Base-by-base conservation (phyloP, 768 basidiomycete genomes). In the Gelatoporia subvermispora region DNA sequence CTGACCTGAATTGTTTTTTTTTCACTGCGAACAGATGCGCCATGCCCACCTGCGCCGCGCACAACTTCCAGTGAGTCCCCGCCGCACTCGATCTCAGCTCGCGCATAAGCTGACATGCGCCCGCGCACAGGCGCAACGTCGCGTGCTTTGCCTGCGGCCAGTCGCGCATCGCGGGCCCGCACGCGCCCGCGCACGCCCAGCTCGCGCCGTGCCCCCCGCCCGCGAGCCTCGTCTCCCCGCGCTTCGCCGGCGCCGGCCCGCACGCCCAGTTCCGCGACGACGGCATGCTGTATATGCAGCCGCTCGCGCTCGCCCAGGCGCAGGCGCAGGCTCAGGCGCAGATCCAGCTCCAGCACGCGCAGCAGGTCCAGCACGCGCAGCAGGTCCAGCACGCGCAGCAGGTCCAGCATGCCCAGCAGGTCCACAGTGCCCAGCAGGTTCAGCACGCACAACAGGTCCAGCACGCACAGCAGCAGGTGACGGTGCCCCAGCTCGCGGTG, bases 31-130 rank as follows among this genome's bases (percentile, higher is more conserved):
- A n/a, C 54, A 88, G 88, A 71, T 90, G 88, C 61, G 70, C 69
- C 48, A 76, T 78, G 48, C 72, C 78, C 55, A 79, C 75, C 41
- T 91, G 88, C 64, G 83, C 79, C 58, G 87, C 85, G 13, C 86
- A 89, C 65, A 91, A 91, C 69, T 91, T 90, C 73, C 84, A 84
- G 87, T 88, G 65, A 73, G 84, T 78, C 11, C 60, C 62, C 28
- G 13, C 5, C 28, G 13, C 28, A 5, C 28, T 5, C 28, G 28
- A 5, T 5, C 7, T 13, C 7, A 13, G 28, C 28, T 31, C 28
- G 28, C 28, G 28, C 28, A 13, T 13, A 13, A 7, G 28, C 28
- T 5, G 28, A 31, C 28, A 31, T 31, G 5, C 7, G 13, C 28
- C 28, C 28, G 28, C 28, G 28, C 28, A 70, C 65, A 90, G 87